Evolutionary conservation across 495 filamentous ascomycete species (phyloP).

Genomic region (Talaromyces proteolyticus): DNA sequence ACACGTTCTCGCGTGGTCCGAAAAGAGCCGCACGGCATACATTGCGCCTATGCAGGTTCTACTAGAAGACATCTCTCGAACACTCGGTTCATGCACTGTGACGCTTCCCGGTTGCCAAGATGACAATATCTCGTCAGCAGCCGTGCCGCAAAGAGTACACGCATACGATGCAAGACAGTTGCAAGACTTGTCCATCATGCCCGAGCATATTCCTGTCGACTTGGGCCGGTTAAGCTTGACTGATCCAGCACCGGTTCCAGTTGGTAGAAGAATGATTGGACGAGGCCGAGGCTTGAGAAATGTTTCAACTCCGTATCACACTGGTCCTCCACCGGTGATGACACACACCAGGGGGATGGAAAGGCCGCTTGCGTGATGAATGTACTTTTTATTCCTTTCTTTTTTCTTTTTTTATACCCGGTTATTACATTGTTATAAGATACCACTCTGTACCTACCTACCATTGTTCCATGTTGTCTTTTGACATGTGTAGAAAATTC

Average conservation of each 20-base stretch:
- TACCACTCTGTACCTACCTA: background rate
- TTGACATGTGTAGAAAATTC: no score
- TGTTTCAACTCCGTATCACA: conserved; percentile 14
- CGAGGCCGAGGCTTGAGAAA: conserved; percentile 15
- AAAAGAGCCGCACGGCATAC: conserved; percentile 69
- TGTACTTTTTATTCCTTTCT: background rate
- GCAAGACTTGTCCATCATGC: background rate
- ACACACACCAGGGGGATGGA: conserved; percentile 32
- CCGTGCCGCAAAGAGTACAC: conserved; percentile 2
- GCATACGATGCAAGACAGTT: conserved; percentile 1
- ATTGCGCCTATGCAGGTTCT: conserved; percentile 93
- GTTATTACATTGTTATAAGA: background rate
- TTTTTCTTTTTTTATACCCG: conserved; percentile 1
- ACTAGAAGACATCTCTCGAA: conserved; percentile 75
- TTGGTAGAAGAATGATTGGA: background rate
- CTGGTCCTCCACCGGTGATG: conserved; percentile 27
- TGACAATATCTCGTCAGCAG: conserved; percentile 17
- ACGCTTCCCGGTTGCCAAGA: conserved; percentile 30
- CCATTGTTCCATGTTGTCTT: no score
- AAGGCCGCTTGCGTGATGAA: conserved; percentile 27
- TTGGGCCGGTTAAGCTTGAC: conserved; percentile 18
- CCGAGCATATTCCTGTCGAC: conserved; percentile 30
- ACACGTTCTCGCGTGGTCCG: conserved; percentile 83
- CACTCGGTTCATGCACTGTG: conserved; percentile 46
- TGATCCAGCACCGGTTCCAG: conserved; percentile 1